Conservation (phyloP, 2,329 filamentous ascomycete genomes). For the Paecilomyces niveus region DNA sequence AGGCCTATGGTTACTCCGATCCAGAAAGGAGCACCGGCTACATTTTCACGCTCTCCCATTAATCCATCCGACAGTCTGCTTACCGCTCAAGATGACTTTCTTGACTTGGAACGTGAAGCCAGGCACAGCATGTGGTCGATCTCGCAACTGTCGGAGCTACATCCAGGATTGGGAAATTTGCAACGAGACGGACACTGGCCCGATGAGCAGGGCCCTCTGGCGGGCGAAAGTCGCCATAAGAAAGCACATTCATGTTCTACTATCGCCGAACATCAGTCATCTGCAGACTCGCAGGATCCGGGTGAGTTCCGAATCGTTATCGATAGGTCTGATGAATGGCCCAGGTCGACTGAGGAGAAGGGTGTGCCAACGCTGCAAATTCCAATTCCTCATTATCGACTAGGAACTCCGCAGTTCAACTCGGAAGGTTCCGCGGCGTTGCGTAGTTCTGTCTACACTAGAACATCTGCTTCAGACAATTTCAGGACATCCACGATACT, state of each 20-base stretch:
- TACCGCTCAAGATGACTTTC: constrained; percentile 36
- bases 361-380: constrained; percentile 60
- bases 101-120: constrained; percentile 21
- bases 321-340: constrained; percentile 59
- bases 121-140: constrained; percentile 33
- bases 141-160: constrained; percentile 34
- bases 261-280: constrained; percentile 53
- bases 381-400: constrained; percentile 73
- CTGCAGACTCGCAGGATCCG: constrained; percentile 34
- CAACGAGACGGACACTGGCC: constrained; percentile 19
- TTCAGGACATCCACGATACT: constrained; percentile 21
- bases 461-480: constrained; percentile 62
- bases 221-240: constrained; percentile 36
- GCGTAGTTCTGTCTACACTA: constrained; percentile 69
- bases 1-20: constrained; percentile 29
- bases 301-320: constrained; percentile 76
- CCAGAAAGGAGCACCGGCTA: constrained; percentile 22
- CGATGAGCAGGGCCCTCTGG: constrained; percentile 13
- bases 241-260: constrained; percentile 73
- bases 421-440: constrained; percentile 67
- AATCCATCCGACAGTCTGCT: constrained; percentile 53
- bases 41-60: constrained; percentile 33
- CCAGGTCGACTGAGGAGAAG: constrained; percentile 54
- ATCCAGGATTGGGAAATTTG: constrained; percentile 16
- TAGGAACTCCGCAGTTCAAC: constrained; percentile 78